phyloP scores from a whole-genome alignment of 1,284 basidiomycete species.

The Moesziomyces parantarcticus region DNA sequence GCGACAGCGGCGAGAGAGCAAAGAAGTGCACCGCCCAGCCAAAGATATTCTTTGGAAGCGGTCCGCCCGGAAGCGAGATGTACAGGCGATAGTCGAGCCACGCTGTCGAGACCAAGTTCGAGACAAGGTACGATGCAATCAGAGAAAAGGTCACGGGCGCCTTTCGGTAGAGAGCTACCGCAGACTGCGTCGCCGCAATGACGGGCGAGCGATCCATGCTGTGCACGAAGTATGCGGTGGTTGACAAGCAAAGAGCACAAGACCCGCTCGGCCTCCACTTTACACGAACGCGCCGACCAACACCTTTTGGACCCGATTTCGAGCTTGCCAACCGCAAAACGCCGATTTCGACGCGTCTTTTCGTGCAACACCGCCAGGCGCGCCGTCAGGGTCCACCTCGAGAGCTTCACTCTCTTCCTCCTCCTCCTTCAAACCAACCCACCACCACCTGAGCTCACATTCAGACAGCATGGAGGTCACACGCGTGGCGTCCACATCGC shows the following conservation, averaged over 20 bases:
- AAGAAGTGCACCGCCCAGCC: slow-evolving; percentile 43
- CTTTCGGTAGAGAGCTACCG: slow-evolving; percentile 26
- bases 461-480: slow-evolving; percentile 20
- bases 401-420: not conserved
- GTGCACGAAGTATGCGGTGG: not conserved
- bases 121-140: slow-evolving; percentile 33
- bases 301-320: not conserved
- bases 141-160: slow-evolving; percentile 34
- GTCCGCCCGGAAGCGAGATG: slow-evolving; percentile 36
- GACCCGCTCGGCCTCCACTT: not conserved
- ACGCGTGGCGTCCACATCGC: slow-evolving; percentile 22
- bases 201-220: slow-evolving; percentile 10
- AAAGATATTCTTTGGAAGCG: slow-evolving; percentile 39
- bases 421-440: not conserved
- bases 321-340: not conserved
- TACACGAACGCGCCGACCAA: not conserved
- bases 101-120: slow-evolving; percentile 20
- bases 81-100: slow-evolving; percentile 42
- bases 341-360: not conserved
- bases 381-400: not conserved
- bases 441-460: not conserved
- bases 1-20: slow-evolving; percentile 29
- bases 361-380: too few relatives aligned
- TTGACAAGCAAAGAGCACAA: not conserved
- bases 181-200: slow-evolving; percentile 6